Base-by-base conservation (phyloP, 352 stramenopile genomes). In the Phytophthora tubulina region DNA sequence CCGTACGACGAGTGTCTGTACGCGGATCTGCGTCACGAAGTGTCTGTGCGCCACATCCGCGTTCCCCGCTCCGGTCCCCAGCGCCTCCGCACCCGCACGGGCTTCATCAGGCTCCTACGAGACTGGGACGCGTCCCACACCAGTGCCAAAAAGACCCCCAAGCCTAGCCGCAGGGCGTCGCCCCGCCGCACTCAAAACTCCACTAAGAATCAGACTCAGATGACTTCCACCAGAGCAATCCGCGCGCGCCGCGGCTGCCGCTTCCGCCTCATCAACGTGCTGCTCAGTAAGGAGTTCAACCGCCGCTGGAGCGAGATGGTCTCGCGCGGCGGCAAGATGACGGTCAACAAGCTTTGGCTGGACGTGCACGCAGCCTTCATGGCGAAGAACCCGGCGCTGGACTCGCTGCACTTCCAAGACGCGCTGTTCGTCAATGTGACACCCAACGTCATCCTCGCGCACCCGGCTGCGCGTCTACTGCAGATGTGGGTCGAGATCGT, bases 401-500 rank as follows among this genome's bases (percentile, higher is more conserved):
- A 88, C 68, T 60, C 63, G 54, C 65, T 92, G 27, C 85, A 91
- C 49, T 91, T 91, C 57, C 61, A 86, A n/a, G 82, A 92, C 63
- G 69, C 74, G 44, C 78, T 92, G 6, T 92, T 92, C 17, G 70
- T 80, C 10, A 85, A 81, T 53, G 72, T 90, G 10, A 79, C 70
- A 14, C 81, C 85, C 5, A 66, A 80, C 21, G 73, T 85, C 9
- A 79, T 91, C 27, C 53, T 85, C 48, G 48, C 67, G 4, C 83
- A 92, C 46, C 77, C 78, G 11, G 81, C 81, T 14, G 55, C 71
- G 45, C 79, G 81, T 35, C 75, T 92, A 9, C 61, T 83, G 59
- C 81, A 92, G 56, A 90, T 92, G 78, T 92, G 85, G 85, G 38
- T 60, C 5, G 85, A 91, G 58, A 85, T 92, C 31, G 63, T 84